phyloP scores from a whole-genome alignment of 2,329 filamentous ascomycete genomes.

The Emericellopsis cladophorae region DNA sequence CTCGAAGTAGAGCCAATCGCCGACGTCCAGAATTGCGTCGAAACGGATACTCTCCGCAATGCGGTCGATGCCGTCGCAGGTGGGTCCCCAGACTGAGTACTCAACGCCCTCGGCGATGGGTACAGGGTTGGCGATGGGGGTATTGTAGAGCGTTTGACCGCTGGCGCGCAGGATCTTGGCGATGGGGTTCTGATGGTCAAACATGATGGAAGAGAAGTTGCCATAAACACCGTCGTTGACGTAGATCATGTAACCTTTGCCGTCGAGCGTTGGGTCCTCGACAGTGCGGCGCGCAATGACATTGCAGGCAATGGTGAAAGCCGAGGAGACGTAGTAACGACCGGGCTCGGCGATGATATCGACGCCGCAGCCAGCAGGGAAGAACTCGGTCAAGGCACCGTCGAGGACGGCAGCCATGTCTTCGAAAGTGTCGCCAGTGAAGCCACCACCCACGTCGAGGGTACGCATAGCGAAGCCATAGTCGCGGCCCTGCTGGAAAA shows the following conservation, averaged over 20 bases:
- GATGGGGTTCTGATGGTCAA: constrained; percentile 87
- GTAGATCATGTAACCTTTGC: constrained; percentile 87
- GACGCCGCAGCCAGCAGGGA: constrained; percentile 59
- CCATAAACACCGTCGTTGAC: constrained; percentile 96
- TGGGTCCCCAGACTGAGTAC: constrained; percentile 97
- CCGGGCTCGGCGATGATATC: constrained; percentile 92
- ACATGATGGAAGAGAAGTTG: constrained; percentile 99
- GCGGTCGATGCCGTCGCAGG: constrained; percentile 94
- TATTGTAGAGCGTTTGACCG: constrained; percentile 45
- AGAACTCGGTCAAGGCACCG: constrained; percentile 72
- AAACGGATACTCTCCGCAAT: constrained; percentile 76
- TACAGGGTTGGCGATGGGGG: constrained; percentile 32
- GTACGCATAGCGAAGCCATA: constrained; percentile 75
- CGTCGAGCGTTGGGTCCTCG: constrained; percentile 50
- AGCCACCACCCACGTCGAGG: constrained; percentile 89
- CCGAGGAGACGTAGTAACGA: constrained; percentile 86
- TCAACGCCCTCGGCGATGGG: constrained; percentile 44
- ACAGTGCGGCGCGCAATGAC: constrained; percentile 91
- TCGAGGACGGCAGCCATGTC: constrained; percentile 73
- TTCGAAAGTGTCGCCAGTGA: constrained; percentile 84
- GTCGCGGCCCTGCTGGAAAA: constrained; percentile 73
- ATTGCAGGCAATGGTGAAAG: constrained; percentile 91
- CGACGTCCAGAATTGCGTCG: constrained; percentile 67
- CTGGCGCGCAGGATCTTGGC: constrained; percentile 65
- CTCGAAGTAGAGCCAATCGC: constrained; percentile 98